phyloP scores from a whole-genome alignment of 2,329 filamentous ascomycete species.

The Pestalotiopsis sp. region DNA sequence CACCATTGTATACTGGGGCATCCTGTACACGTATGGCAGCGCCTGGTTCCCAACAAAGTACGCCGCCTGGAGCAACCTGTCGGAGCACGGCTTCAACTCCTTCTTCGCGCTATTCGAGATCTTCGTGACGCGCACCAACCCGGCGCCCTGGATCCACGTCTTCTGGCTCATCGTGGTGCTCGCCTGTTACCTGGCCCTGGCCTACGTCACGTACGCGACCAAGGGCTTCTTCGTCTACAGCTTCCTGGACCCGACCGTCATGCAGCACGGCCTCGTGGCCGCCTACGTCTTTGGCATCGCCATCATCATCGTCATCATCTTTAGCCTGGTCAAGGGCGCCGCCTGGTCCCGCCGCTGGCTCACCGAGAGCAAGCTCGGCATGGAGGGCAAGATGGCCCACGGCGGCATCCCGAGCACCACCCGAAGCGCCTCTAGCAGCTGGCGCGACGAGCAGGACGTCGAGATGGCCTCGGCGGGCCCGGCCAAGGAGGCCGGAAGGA shows the following conservation, averaged over 20 bases:
- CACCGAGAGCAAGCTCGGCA: conserved; percentile 31
- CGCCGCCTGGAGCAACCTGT: conserved; percentile 66
- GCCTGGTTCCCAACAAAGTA: conserved; percentile 57
- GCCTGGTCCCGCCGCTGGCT: conserved; percentile 43
- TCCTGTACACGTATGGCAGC: conserved; percentile 69
- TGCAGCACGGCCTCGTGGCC: conserved; percentile 59
- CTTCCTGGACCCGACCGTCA: conserved; percentile 68
- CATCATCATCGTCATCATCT: conserved; percentile 44
- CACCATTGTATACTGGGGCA: conserved; percentile 70
- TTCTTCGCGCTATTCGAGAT: conserved; percentile 78
- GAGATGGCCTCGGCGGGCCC: conserved; percentile 5
- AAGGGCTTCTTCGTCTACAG: conserved; percentile 76
- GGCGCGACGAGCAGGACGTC: conserved; percentile 10
- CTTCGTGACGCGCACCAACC: conserved; percentile 65
- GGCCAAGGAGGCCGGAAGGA: neutral
- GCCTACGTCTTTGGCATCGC: conserved; percentile 61
- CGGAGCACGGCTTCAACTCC: conserved; percentile 75
- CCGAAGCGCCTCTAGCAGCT: neutral
- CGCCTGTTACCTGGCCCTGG: conserved; percentile 71
- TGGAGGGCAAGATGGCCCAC: conserved; percentile 26
- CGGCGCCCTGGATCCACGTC: conserved; percentile 64
- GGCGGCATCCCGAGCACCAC: neutral
- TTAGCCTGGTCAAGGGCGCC: conserved; percentile 41
- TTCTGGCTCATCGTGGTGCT: conserved; percentile 70
- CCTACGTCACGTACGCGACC: conserved; percentile 71